A percentile compares a stretch with the other conserved stretches of the same genome.
Evolutionary conservation across 2,329 filamentous ascomycete genomes (phyloP).

Genomic region (Daldinia eschscholtzii): DNA sequence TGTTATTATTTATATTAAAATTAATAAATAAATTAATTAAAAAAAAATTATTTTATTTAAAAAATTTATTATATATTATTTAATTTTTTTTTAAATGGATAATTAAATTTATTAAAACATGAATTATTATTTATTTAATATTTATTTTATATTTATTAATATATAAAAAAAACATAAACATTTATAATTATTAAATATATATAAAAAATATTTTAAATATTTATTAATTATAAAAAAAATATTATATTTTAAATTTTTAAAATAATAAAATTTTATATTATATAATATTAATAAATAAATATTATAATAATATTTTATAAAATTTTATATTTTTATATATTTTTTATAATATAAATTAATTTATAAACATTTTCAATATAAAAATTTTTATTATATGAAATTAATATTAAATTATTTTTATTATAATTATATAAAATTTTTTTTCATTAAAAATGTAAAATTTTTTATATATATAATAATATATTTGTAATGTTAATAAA

Average conservation of each 20-base stretch:
- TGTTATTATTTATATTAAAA: constrained; percentile 8
- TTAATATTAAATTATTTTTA: constrained; percentile 3
- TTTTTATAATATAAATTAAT: background rate
- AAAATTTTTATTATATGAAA: background rate
- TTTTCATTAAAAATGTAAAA: background rate
- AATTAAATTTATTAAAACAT: no score
- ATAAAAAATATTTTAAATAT: background rate
- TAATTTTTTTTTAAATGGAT: no score
- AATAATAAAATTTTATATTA: no score
- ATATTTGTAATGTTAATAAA: constrained; percentile 1
- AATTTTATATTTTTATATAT: background rate
- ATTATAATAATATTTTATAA: background rate
- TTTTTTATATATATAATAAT: background rate
- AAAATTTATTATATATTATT: no score
- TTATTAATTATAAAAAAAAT: background rate
- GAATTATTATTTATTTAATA: no score
- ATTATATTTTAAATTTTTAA: constrained; percentile 6
- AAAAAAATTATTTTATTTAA: no score
- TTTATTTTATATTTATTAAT: no score
- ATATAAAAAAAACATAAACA: no score
- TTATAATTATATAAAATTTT: background rate
- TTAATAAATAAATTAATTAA: constrained; percentile 4
- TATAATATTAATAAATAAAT: no score
- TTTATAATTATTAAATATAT: no score
- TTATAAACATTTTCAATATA: background rate